A percentile compares a stretch with the other conserved stretches of the same genome.
These are phyloP conservation scores for Fusarium zealandicum DNA, from an alignment of 2,329 filamentous ascomycete species.

Conservation along the genomic window DNA sequence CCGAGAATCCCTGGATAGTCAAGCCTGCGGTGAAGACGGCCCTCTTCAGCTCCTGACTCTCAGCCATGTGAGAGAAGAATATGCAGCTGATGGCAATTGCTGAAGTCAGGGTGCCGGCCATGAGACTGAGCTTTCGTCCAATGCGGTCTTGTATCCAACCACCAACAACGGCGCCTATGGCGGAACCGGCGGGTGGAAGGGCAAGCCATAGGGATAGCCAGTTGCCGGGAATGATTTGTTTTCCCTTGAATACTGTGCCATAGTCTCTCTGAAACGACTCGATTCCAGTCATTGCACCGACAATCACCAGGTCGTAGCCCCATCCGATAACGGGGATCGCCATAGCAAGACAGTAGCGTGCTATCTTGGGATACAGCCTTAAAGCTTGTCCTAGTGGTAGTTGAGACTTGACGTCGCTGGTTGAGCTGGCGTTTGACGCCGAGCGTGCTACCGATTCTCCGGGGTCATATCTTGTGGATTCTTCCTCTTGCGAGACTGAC, in stretches of 20 bases:
- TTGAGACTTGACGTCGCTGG: constrained; percentile 20
- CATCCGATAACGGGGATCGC: constrained; percentile 42
- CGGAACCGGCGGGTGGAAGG: constrained; percentile 34
- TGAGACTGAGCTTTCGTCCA: constrained; percentile 38
- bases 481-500: constrained; percentile 12
- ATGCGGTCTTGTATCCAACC: constrained; percentile 42
- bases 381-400: constrained; percentile 40
- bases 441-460: not conserved
- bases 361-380: constrained; percentile 39
- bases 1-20: constrained; percentile 39
- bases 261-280: constrained; percentile 44
- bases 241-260: constrained; percentile 35
- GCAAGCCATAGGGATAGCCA: constrained; percentile 44
- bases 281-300: constrained; percentile 40
- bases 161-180: constrained; percentile 35
- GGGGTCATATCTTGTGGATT: constrained; percentile 13
- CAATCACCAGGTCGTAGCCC: constrained; percentile 41
- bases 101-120: constrained; percentile 38
- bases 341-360: constrained; percentile 39
- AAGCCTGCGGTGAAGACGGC: constrained; percentile 39
- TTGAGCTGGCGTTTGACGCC: not conserved
- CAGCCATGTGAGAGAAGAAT: constrained; percentile 39
- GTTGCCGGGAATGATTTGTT: constrained; percentile 35
- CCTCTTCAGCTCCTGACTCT: constrained; percentile 19
- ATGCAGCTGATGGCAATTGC: constrained; percentile 35